Evolutionary conservation across 495 filamentous ascomycete species (phyloP).

Genomic region (Aspergillus coremiiformis): DNA sequence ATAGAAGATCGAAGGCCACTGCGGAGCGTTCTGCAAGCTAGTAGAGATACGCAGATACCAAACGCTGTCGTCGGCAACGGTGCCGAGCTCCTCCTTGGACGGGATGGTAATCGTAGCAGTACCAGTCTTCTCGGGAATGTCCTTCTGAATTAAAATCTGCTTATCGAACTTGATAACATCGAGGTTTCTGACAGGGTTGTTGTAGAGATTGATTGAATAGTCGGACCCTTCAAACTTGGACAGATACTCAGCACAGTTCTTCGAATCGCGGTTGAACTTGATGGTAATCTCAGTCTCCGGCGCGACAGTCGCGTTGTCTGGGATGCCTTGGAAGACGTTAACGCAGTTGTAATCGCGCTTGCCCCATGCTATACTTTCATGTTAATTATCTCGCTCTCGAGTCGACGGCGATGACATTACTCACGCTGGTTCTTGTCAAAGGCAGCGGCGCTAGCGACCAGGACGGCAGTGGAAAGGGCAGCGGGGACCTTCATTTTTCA

Average conservation of each 20-base stretch:
- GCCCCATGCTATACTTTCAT: slow-evolving; percentile 27
- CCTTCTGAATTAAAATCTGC: slow-evolving; percentile 18
- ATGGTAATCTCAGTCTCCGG: slow-evolving; percentile 21
- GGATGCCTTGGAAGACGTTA: slow-evolving; percentile 33
- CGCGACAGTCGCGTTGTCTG: slow-evolving; percentile 27
- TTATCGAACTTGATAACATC: slow-evolving; percentile 20
- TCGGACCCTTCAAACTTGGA: slow-evolving; percentile 16
- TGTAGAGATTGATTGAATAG: slow-evolving; percentile 32
- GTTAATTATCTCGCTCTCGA: background rate
- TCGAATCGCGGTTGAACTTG: slow-evolving; percentile 26
- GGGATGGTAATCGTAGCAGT: slow-evolving; percentile 23
- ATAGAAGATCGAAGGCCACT: slow-evolving; percentile 31
- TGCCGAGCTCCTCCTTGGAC: slow-evolving; percentile 17
- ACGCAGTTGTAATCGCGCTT: slow-evolving; percentile 36
- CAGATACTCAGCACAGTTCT: slow-evolving; percentile 20
- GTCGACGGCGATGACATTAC: background rate
- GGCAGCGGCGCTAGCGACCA: slow-evolving; percentile 24
- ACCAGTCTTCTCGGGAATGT: slow-evolving; percentile 16
- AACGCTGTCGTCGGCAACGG: slow-evolving; percentile 23
- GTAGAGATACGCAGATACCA: slow-evolving; percentile 32
- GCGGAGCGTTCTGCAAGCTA: slow-evolving; percentile 24
- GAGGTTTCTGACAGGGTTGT: slow-evolving; percentile 27
- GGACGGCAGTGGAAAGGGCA: slow-evolving; percentile 20
- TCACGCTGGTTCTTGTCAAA: slow-evolving; percentile 34
- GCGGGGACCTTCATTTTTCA: slow-evolving; percentile 30